Evolutionary conservation across 2,329 filamentous ascomycete genomes (phyloP).

Genomic region (Monosporascus sp.): DNA sequence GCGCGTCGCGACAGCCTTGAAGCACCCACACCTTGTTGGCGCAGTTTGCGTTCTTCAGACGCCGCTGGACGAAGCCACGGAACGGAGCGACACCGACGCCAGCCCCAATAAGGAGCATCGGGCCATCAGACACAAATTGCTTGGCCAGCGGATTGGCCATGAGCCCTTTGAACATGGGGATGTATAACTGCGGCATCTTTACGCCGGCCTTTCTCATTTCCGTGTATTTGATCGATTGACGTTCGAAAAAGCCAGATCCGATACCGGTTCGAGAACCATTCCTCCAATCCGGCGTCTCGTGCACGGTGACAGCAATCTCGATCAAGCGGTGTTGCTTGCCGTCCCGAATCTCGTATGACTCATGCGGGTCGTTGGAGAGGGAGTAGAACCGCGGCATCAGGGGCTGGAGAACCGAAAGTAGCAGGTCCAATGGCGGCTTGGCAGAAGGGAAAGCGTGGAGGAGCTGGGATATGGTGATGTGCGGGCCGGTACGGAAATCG

Average conservation of each 20-base stretch:
- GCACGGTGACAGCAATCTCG: slow-evolving; percentile 94
- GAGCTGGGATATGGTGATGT: slow-evolving; percentile 80
- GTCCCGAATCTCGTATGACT: slow-evolving; percentile 62
- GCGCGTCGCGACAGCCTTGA: slow-evolving; percentile 55
- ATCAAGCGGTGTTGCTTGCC: slow-evolving; percentile 72
- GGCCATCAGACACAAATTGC: slow-evolving; percentile 87
- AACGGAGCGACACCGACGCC: slow-evolving; percentile 97
- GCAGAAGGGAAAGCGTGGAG: slow-evolving; percentile 88
- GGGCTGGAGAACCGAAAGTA: slow-evolving; percentile 75
- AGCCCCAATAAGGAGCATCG: slow-evolving; percentile 95
- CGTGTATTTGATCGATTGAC: slow-evolving; percentile 69
- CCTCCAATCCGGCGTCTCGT: slow-evolving; percentile 78
- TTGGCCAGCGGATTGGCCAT: slow-evolving; percentile 95
- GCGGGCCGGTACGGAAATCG: slow-evolving; percentile 83
- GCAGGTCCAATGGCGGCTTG: slow-evolving; percentile 75
- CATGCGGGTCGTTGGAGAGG: slow-evolving; percentile 89
- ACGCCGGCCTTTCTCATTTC: slow-evolving; percentile 59
- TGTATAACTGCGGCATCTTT: slow-evolving; percentile 55
- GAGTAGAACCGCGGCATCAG: slow-evolving; percentile 99
- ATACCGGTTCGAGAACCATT: slow-evolving; percentile 71
- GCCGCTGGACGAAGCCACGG: slow-evolving; percentile 90
- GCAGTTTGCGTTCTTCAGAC: slow-evolving; percentile 31
- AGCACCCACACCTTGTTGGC: slow-evolving; percentile 34
- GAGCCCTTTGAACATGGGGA: slow-evolving; percentile 97
- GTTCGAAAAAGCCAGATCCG: slow-evolving; percentile 89